Conservation (phyloP, 257 asterid genomes). For the Rehmannia glutinosa region DNA sequence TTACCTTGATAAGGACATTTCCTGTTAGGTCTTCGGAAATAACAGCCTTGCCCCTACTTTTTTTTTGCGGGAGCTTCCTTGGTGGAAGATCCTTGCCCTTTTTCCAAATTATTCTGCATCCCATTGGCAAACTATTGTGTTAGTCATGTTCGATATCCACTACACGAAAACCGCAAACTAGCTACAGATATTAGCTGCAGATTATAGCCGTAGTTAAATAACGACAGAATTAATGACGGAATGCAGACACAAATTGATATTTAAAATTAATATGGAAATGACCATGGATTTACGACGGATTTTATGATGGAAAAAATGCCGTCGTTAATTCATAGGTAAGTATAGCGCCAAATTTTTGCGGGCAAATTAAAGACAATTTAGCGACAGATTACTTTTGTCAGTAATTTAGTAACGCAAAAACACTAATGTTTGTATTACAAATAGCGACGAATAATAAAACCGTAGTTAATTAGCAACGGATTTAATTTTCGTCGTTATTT, state of each 20-base stretch:
- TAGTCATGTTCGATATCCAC: no score
- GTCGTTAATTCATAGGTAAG: no score
- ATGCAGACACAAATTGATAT: no score
- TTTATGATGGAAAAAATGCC: no score
- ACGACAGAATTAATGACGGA: no score
- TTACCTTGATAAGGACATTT: constrained; percentile 6
- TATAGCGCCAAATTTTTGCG: not conserved
- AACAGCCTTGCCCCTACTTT: not conserved
- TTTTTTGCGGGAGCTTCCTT: not conserved
- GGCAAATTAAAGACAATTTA: not conserved
- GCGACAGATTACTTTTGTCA: not conserved
- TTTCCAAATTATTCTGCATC: not conserved
- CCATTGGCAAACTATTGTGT: not conserved
- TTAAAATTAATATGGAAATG: no score
- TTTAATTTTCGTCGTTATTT: not conserved
- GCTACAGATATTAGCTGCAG: no score
- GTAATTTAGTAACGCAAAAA: not conserved
- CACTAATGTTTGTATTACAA: not conserved
- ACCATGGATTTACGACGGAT: no score
- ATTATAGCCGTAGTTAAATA: no score
- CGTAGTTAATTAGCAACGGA: not conserved
- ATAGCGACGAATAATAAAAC: not conserved
- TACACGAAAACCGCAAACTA: no score
- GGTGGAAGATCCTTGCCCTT: constrained; percentile 1
- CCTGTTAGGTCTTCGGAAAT: constrained; percentile 10